phyloP scores from a whole-genome alignment of 2,329 filamentous ascomycete genomes.

The Aspergillus ochraceoroseus region DNA sequence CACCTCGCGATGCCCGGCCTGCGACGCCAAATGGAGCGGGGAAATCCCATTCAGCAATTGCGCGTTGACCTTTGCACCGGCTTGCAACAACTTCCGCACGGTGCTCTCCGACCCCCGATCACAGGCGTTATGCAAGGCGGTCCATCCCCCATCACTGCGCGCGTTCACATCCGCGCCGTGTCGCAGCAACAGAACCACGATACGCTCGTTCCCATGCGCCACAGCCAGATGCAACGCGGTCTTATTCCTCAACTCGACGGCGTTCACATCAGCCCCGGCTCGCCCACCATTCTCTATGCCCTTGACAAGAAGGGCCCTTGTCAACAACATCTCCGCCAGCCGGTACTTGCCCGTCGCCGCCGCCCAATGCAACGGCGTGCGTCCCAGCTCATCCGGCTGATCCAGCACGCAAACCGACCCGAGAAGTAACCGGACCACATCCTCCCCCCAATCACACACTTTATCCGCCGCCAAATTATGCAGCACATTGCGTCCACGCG shows the following conservation, averaged over 20 bases:
- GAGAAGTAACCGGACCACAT: slow-evolving; percentile 43
- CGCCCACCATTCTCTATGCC: slow-evolving; percentile 14
- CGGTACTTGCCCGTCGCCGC: slow-evolving; percentile 53
- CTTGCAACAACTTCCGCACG: slow-evolving; percentile 42
- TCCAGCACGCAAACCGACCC: slow-evolving; percentile 40
- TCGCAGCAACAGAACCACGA: slow-evolving; percentile 41
- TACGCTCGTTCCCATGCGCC: slow-evolving; percentile 40
- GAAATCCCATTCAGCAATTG: slow-evolving; percentile 40
- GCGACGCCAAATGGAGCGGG: slow-evolving; percentile 39
- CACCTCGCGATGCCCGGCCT: slow-evolving; percentile 37
- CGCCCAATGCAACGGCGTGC: slow-evolving; percentile 56
- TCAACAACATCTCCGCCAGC: slow-evolving; percentile 48
- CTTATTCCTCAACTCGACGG: slow-evolving; percentile 41
- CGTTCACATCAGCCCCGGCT: slow-evolving; percentile 39
- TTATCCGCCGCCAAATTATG: slow-evolving; percentile 46
- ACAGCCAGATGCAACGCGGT: slow-evolving; percentile 50
- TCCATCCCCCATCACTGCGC: slow-evolving; percentile 50
- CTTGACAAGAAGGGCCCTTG: slow-evolving; percentile 19
- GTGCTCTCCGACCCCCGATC: slow-evolving; percentile 47
- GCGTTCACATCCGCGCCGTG: slow-evolving; percentile 47
- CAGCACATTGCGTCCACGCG: slow-evolving; percentile 31
- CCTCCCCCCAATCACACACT: slow-evolving; percentile 46
- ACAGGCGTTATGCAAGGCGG: slow-evolving; percentile 51
- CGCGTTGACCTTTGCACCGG: slow-evolving; percentile 36
- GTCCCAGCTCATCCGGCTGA: slow-evolving; percentile 45